Conservation (phyloP, 495 filamentous ascomycete species). For the Aspergillus olivimuriae region DNA sequence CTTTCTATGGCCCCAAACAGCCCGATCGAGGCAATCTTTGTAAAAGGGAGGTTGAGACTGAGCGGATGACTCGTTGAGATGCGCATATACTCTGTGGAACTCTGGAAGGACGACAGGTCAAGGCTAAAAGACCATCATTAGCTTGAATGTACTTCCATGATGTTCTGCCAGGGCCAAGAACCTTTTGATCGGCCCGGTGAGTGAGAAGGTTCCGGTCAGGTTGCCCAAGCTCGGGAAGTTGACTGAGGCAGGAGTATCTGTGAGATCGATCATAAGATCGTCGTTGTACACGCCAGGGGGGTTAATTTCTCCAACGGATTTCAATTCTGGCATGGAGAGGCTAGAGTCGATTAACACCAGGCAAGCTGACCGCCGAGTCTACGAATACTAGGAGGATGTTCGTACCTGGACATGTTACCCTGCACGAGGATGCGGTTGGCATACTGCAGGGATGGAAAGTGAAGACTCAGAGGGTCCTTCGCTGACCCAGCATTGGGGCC, state of each 20-base stretch:
- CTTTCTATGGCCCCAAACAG: background rate
- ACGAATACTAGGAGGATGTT: background rate
- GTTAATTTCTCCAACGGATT: background rate
- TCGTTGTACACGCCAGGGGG: background rate
- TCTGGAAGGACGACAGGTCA: background rate
- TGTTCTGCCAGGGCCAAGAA: background rate
- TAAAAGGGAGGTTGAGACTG: background rate
- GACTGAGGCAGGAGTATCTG: background rate
- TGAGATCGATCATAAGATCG: background rate
- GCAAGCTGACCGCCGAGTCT: background rate
- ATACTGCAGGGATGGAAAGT: background rate
- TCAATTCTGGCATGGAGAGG: background rate
- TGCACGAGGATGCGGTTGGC: background rate
- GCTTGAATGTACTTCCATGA: background rate
- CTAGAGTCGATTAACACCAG: background rate
- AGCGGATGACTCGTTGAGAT: background rate
- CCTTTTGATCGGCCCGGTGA: background rate
- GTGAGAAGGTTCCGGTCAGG: background rate
- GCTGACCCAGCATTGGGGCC: background rate
- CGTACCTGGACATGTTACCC: background rate
- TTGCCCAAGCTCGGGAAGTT: background rate
- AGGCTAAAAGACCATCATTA: background rate
- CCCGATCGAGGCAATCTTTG: background rate
- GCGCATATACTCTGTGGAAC: background rate
- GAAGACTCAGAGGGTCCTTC: background rate